Evolutionary conservation across 176 grass and related monocot genomes (phyloP).

Genomic region (Musa troglodytarum): DNA sequence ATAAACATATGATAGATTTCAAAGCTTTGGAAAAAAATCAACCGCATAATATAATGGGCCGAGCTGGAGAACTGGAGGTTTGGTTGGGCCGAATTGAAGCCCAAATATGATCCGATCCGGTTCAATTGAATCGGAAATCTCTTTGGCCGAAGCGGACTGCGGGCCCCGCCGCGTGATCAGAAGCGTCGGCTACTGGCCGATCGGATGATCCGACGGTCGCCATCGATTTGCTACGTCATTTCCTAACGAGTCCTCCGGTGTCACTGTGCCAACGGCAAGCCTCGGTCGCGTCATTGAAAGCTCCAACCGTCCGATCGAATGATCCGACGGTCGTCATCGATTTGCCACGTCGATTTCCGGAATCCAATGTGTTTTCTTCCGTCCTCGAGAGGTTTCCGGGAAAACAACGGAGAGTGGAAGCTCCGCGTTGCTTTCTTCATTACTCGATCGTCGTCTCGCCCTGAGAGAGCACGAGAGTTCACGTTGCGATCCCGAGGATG

Average conservation of each 20-base stretch:
- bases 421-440: background rate
- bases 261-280: background rate
- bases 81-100: too few relatives aligned
- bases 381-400: background rate
- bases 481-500: background rate
- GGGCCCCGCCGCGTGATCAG: background rate
- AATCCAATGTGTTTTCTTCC: background rate
- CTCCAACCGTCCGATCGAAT: background rate
- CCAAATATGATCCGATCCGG: too few relatives aligned
- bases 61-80: too few relatives aligned
- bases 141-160: too few relatives aligned
- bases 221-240: background rate
- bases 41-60: too few relatives aligned
- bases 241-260: too few relatives aligned
- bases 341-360: background rate
- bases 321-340: background rate
- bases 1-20: too few relatives aligned
- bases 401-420: background rate
- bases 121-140: too few relatives aligned
- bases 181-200: background rate
- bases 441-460: background rate
- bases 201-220: background rate
- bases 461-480: background rate
- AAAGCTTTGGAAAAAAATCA: too few relatives aligned
- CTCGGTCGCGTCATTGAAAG: background rate